Evolutionary conservation across 805 yeast species (phyloP), one percentile per base, ranked within the genome.

Genomic region (Myxozyma melibiosi): DNA sequence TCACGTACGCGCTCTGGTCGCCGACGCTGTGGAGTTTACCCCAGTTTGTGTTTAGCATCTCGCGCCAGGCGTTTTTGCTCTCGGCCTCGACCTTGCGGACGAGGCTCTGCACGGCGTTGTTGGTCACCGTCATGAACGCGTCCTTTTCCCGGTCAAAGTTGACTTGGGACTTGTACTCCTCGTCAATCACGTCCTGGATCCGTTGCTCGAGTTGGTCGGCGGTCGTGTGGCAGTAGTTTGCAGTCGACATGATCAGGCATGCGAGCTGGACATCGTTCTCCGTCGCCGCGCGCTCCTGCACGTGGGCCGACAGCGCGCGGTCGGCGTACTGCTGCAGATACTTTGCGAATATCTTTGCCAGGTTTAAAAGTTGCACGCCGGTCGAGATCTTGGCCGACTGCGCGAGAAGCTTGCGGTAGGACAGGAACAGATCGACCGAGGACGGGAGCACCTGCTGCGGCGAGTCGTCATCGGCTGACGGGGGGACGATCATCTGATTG

Each of bases 221-320:
- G 2, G 96, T 94, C 9, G 82, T 77, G 16, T 88, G 81, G 57
- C 96, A 85, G 70, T 91, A 94, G 68, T 92, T 96, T 0, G 96
- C 90, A 0, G 99, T 92, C 65, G 90, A 89, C 34, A 92, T 73
- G 8, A 90, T 80, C 68, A 89, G 74, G 28, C 94, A 84, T 1
- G 88, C 77, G 57, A 86, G 81, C 42, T 78, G 79, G 18, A 88
- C 73, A 0, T 88, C 84, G 63, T 87, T 92, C 11, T 69, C 72
- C 11, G 79, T 73, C 27, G 82, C 79, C 28, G 73, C 66, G 38
- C 65, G 54, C 6, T 58, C 63, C 16, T 28, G n/a, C 14, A 58
- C 35, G 37, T 52, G 57, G 11, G 62, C 40, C 14, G 56, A 5
- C 57, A 84, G 74, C 39, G 83, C 76, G 61, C 76, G 79, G 18